Base-by-base conservation (phyloP, 106 monocot genomes). In the Vanilla planifolia region DNA sequence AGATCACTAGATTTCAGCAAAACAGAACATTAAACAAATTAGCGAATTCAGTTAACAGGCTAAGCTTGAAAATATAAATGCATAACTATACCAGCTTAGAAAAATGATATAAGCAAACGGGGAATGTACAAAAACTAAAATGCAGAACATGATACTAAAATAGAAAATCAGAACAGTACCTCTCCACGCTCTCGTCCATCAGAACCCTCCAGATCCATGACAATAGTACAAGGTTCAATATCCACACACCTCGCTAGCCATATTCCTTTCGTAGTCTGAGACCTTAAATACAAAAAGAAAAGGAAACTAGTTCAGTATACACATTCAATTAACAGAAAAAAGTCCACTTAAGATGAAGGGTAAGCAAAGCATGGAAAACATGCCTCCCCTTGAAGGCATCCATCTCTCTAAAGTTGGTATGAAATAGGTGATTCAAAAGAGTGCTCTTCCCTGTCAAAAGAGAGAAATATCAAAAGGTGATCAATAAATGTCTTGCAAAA, bases 111-210 rank as follows among this genome's bases (percentile, higher is more conserved):
- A n/a, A n/a, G n/a, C n/a, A n/a, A n/a, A n/a, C n/a, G n/a, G n/a
- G n/a, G n/a, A n/a, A n/a, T n/a, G n/a, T n/a, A n/a, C n/a, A n/a
- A n/a, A n/a, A n/a, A n/a, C n/a, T n/a, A n/a, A 53, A 53, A 30
- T 32, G 15, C 1, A 28, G 32, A 14, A 53, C 15, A 32, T 29
- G 16, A 30, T 53, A 16, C 3, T 53, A 16, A 23, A 53, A 30
- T 10, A 10, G 29, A 5, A 28, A 53, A 16, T 24, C 30, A 29
- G 20, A 35, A 35, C 5, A 35, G 2, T 80, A 95, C 94, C 86
- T 95, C 86, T 66, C 94, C 94, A 14, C 94, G 68, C 46, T 95
- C 94, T 75, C 94, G 83, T 59, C 94, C 94, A 79, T 95, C 94
- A 48, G 80, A 86, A 59, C 94, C 94, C 69, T 95, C 94, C 73